phyloP scores from a whole-genome alignment of 768 basidiomycete species.

The Ephemerocybe angulata region DNA sequence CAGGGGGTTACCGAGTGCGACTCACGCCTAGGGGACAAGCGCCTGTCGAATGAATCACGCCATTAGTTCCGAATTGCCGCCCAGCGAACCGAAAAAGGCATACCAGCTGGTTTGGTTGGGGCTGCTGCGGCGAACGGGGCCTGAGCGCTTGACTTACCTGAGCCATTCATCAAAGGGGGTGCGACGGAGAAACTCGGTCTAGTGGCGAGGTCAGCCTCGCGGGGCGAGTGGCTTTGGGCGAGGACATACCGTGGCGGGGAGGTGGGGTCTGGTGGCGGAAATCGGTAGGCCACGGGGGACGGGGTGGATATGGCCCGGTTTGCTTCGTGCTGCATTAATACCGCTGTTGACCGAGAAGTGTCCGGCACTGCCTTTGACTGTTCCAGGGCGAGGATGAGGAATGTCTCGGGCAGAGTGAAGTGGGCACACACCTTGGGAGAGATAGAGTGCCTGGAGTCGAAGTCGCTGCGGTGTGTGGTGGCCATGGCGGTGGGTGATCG shows the following conservation, averaged over 20 bases:
- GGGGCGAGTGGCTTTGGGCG: too few species aligned
- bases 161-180: neutral
- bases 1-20: neutral
- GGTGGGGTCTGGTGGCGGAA: neutral
- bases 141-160: neutral
- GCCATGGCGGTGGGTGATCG: neutral
- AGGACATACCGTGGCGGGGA: neutral
- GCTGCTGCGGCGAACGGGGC: neutral
- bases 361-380: neutral
- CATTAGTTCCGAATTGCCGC: too few species aligned
- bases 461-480: neutral
- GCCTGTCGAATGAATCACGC: too few species aligned
- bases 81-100: too few species aligned
- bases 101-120: neutral
- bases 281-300: neutral
- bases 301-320: neutral
- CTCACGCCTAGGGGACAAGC: neutral
- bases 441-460: neutral
- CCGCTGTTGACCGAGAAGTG: neutral
- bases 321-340: neutral
- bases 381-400: too few species aligned
- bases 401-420: neutral
- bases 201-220: neutral
- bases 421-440: neutral
- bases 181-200: neutral